Evolutionary conservation across 2,329 filamentous ascomycete genomes (phyloP).

Genomic region (Podosphaera fusca): DNA sequence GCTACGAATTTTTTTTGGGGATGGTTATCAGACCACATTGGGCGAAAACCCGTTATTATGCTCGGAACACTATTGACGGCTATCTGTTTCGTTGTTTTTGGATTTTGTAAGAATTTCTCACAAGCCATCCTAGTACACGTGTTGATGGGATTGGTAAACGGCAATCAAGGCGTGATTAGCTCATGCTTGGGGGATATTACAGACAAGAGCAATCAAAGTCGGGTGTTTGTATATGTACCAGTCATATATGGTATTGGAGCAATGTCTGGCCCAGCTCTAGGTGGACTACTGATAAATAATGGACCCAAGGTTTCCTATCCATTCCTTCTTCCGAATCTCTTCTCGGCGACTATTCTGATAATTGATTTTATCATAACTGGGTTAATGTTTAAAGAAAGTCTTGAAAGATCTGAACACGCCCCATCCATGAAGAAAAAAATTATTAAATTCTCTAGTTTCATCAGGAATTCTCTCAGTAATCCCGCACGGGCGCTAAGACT

Average conservation of each 20-base stretch:
- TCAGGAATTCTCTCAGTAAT: conserved; percentile 43
- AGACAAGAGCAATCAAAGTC: conserved; percentile 80
- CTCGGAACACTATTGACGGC: conserved; percentile 66
- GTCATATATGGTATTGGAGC: conserved; percentile 90
- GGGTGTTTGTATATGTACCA: conserved; percentile 80
- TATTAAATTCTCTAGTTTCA: conserved; percentile 36
- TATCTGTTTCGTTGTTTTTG: conserved; percentile 63
- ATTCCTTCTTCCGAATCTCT: conserved; percentile 64
- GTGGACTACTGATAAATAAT: conserved; percentile 51
- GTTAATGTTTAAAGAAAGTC: conserved; percentile 71
- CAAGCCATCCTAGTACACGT: conserved; percentile 72
- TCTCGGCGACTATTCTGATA: conserved; percentile 48
- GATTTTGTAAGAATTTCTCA: conserved; percentile 61
- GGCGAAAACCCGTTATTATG: conserved; percentile 62
- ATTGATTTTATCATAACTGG: conserved; percentile 50
- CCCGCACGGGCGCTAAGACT: conserved; percentile 14
- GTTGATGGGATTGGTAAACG: conserved; percentile 81
- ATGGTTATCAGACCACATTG: conserved; percentile 56
- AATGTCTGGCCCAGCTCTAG: conserved; percentile 81
- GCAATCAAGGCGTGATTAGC: conserved; percentile 82
- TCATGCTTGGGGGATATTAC: conserved; percentile 90
- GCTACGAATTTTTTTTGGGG: conserved; percentile 85
- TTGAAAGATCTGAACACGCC: conserved; percentile 33
- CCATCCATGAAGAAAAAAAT: conserved; percentile 35
- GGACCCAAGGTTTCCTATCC: conserved; percentile 39